phyloP scores from a whole-genome alignment of 2,329 filamentous ascomycete genomes.

The Cladosporium sp. region DNA sequence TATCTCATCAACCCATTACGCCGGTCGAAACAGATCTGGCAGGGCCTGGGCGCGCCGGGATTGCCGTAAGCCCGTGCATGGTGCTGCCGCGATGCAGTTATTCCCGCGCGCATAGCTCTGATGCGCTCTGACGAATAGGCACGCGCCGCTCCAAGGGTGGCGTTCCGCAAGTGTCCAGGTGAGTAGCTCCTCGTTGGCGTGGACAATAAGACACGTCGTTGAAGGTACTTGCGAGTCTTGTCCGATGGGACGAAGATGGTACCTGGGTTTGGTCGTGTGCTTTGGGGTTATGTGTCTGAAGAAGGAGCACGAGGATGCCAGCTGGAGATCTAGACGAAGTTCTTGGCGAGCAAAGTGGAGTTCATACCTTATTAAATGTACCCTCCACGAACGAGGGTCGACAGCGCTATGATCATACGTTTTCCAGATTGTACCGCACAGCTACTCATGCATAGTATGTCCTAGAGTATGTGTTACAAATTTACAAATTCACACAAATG shows the following conservation, averaged over 20 bases:
- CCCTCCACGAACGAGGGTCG: neutral
- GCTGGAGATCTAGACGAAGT: neutral
- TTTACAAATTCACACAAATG: neutral
- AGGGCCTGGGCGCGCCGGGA: neutral
- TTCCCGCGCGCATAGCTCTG: conserved; percentile 11
- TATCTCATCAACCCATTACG: conserved; percentile 2
- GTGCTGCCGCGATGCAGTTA: neutral
- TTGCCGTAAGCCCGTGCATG: conserved; percentile 9
- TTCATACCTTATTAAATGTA: neutral
- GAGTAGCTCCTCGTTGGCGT: neutral
- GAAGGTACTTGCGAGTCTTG: neutral
- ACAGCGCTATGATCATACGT: neutral
- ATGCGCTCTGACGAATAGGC: conserved; percentile 3
- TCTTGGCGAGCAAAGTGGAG: conserved; percentile 6
- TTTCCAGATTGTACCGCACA: neutral
- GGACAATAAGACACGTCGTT: neutral
- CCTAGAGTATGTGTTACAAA: neutral
- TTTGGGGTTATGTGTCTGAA: neutral
- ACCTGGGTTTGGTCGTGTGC: neutral
- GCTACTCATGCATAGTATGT: neutral
- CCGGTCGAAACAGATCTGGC: conserved; percentile 8
- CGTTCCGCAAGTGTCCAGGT: conserved; percentile 3
- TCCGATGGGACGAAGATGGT: neutral
- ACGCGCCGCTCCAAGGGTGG: conserved; percentile 8
- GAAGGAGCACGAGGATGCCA: neutral